phyloP scores from a whole-genome alignment of 2,329 filamentous ascomycete species.

The Fusarium coicis region DNA sequence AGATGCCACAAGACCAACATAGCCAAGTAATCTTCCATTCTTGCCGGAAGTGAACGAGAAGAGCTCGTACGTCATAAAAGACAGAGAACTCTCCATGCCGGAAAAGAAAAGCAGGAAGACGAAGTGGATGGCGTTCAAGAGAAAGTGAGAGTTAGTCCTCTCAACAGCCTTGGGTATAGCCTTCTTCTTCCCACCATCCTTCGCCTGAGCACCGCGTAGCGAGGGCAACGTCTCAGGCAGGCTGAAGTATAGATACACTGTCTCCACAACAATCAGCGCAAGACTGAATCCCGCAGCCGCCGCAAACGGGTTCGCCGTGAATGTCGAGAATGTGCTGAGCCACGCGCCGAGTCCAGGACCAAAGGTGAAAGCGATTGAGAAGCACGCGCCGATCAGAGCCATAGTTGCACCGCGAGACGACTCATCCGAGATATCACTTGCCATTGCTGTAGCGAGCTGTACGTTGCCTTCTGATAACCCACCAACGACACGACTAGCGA shows the following conservation, averaged over 20 bases:
- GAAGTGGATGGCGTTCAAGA: conserved; percentile 89
- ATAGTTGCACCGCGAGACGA: conserved; percentile 88
- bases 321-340: conserved; percentile 78
- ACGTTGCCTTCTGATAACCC: conserved; percentile 97
- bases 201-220: conserved; percentile 52
- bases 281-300: conserved; percentile 91
- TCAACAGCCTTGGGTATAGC: conserved; percentile 45
- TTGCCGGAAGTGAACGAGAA: conserved; percentile 83
- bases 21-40: conserved; percentile 88
- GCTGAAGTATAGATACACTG: conserved; percentile 82
- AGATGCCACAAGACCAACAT: conserved; percentile 90
- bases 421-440: conserved; percentile 93
- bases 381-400: conserved; percentile 95
- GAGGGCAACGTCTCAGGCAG: conserved; percentile 88
- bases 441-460: conserved; percentile 94
- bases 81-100: conserved; percentile 96
- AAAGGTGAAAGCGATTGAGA: conserved; percentile 97
- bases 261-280: conserved; percentile 85
- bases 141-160: conserved; percentile 82
- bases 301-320: conserved; percentile 92
- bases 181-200: conserved; percentile 31
- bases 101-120: conserved; percentile 96
- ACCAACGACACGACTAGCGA: conserved; percentile 91
- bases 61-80: conserved; percentile 96
- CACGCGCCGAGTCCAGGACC: conserved; percentile 92